Conservation (phyloP, 1,139 yeast species). For the Candida neerlandica region DNA sequence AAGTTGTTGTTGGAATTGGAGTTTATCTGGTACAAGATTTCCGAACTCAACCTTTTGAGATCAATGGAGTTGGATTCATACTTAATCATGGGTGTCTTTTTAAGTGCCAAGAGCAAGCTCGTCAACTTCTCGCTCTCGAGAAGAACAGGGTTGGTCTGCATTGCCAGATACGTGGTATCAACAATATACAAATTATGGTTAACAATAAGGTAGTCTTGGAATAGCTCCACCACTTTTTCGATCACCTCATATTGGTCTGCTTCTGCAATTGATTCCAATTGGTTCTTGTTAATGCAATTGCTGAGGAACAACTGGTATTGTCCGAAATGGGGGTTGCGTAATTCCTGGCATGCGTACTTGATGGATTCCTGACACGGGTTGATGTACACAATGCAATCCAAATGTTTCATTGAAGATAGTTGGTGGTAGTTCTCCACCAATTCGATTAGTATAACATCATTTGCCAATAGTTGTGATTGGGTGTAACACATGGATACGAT, state of each 20-base stretch:
- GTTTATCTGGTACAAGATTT: slow-evolving; percentile 60
- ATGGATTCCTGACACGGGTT: slow-evolving; percentile 74
- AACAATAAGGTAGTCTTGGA: slow-evolving; percentile 78
- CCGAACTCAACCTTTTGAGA: slow-evolving; percentile 65
- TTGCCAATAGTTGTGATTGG: slow-evolving; percentile 78
- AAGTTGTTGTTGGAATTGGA: slow-evolving; percentile 59
- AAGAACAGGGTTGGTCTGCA: slow-evolving; percentile 26
- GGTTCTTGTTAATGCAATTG: slow-evolving; percentile 71
- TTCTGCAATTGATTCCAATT: slow-evolving; percentile 85
- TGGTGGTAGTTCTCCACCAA: slow-evolving; percentile 61
- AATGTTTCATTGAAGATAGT: slow-evolving; percentile 74
- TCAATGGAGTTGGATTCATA: slow-evolving; percentile 73
- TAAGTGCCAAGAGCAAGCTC: slow-evolving; percentile 72
- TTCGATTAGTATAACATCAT: slow-evolving; percentile 82
- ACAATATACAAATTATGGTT: slow-evolving; percentile 65
- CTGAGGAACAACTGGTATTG: slow-evolving; percentile 76
- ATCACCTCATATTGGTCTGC: slow-evolving; percentile 86
- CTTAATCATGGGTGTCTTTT: slow-evolving; percentile 75
- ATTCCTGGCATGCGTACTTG: slow-evolving; percentile 60
- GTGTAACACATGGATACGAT: slow-evolving; percentile 85
- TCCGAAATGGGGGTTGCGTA: slow-evolving; percentile 76
- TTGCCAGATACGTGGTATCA: background rate
- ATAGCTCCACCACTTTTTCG: slow-evolving; percentile 73
- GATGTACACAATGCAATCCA: slow-evolving; percentile 79
- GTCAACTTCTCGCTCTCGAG: slow-evolving; percentile 57